These are phyloP conservation scores for Phaffia australis DNA, from an alignment of 768 basidiomycete species.

Conservation along the genomic window DNA sequence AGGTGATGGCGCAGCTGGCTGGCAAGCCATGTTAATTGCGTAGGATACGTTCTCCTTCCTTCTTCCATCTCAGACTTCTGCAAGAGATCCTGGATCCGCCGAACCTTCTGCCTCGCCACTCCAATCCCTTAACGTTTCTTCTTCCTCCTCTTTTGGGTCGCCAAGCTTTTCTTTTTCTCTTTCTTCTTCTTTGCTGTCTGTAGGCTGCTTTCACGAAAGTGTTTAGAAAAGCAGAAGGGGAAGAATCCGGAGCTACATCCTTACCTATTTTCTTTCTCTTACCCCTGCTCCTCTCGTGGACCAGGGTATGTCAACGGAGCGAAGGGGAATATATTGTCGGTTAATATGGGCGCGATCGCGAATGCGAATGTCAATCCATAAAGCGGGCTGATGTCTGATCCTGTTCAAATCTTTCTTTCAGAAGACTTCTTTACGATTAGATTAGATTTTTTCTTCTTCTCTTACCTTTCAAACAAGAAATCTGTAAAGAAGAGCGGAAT, in stretches of 20 bases:
- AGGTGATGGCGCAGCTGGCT: background rate
- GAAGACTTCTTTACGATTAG: too few species aligned
- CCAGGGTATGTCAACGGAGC: too few species aligned
- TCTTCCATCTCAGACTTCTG: background rate
- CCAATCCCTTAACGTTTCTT: background rate
- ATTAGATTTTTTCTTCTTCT: background rate
- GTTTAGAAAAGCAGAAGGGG: too few species aligned
- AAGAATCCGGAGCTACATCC: background rate
- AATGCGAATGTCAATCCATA: too few species aligned
- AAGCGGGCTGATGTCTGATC: too few species aligned
- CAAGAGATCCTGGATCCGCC: background rate
- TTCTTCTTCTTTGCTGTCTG: background rate
- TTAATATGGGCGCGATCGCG: too few species aligned
- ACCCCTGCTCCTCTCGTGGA: background rate
- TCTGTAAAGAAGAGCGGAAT: too few species aligned
- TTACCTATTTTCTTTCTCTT: background rate
- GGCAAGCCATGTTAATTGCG: background rate
- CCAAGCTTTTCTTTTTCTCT: conserved; percentile 1
- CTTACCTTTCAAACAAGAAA: background rate
- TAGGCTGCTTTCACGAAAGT: too few species aligned
- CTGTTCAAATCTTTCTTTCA: too few species aligned
- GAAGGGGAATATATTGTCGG: too few species aligned
- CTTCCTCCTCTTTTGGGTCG: background rate
- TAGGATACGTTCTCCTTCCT: background rate
- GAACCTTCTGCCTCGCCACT: background rate